Percentiles rank a stretch among this genome's conserved stretches.
phyloP scores from a whole-genome alignment of 352 stramenopile genomes.

The Phytophthora agathidicida region DNA sequence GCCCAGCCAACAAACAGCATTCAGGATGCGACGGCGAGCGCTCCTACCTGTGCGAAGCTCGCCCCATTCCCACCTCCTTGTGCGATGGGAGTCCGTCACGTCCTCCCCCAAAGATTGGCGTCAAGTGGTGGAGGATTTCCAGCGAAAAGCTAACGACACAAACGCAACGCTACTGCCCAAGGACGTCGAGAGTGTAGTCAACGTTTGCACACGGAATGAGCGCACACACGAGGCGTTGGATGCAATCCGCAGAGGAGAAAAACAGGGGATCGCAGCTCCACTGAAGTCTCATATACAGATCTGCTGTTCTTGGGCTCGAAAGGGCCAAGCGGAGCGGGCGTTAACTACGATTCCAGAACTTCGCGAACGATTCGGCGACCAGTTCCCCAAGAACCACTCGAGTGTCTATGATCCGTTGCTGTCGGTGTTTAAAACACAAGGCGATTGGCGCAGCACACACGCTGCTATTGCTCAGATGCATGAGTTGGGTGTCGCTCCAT shows the following conservation, averaged over 20 bases:
- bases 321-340: conserved; percentile 52
- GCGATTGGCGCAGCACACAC: conserved; percentile 69
- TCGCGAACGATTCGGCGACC: conserved; percentile 12
- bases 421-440: conserved; percentile 55
- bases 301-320: conserved; percentile 51
- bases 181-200: conserved; percentile 42
- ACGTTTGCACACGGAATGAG: conserved; percentile 46
- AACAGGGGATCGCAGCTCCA: conserved; percentile 40
- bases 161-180: conserved; percentile 12
- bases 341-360: conserved; percentile 47
- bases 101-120: conserved; percentile 48
- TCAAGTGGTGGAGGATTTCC: conserved; percentile 49
- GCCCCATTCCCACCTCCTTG: conserved; percentile 3
- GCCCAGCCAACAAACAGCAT: background rate
- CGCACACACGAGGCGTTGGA: conserved; percentile 62
- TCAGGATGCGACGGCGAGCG: conserved; percentile 22
- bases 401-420: conserved; percentile 62
- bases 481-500: conserved; percentile 45
- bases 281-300: conserved; percentile 52
- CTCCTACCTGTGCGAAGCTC: background rate
- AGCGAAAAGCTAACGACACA: conserved; percentile 34
- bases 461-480: conserved; percentile 72
- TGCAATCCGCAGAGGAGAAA: conserved; percentile 43
- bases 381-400: conserved; percentile 24
- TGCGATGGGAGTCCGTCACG: conserved; percentile 6